Evolutionary conservation across 257 asterid genomes (phyloP).

Genomic region (Solanum arcanum): DNA sequence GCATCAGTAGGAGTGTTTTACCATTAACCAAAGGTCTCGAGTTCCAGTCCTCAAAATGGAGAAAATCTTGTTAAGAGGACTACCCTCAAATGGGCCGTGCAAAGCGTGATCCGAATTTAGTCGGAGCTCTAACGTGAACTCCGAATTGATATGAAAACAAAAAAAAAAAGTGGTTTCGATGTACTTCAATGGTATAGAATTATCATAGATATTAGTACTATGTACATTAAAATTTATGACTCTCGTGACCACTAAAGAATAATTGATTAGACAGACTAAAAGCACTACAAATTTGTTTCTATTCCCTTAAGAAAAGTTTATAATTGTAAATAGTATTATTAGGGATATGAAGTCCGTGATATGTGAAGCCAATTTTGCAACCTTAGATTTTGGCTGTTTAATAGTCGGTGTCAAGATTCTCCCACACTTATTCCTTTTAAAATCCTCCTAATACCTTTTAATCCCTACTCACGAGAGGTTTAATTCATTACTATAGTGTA

Average conservation of each 20-base stretch:
- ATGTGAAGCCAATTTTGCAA: not conserved
- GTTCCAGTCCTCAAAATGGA: too few relatives aligned
- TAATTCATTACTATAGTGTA: not conserved
- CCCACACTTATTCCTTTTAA: not conserved
- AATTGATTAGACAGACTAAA: not conserved
- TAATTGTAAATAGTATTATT: not conserved
- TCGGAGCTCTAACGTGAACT: too few relatives aligned
- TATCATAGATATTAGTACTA: not conserved
- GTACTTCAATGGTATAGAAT: not conserved
- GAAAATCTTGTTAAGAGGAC: too few relatives aligned
- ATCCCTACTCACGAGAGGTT: not conserved
- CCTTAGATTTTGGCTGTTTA: not conserved
- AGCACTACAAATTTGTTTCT: not conserved
- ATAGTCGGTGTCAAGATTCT: not conserved
- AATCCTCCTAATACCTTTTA: not conserved
- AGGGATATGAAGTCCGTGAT: slow-evolving; percentile 6
- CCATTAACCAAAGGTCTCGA: too few relatives aligned
- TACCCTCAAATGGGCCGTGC: too few relatives aligned
- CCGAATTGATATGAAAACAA: too few relatives aligned
- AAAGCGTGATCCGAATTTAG: too few relatives aligned
- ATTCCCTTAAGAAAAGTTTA: not conserved
- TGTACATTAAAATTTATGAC: not conserved
- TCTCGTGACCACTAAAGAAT: not conserved
- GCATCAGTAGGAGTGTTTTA: accelerated
- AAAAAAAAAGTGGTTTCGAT: not conserved